These are phyloP conservation scores for Coelastrella sp. DNA, from an alignment of 139 green algal species.

Conservation along the genomic window DNA sequence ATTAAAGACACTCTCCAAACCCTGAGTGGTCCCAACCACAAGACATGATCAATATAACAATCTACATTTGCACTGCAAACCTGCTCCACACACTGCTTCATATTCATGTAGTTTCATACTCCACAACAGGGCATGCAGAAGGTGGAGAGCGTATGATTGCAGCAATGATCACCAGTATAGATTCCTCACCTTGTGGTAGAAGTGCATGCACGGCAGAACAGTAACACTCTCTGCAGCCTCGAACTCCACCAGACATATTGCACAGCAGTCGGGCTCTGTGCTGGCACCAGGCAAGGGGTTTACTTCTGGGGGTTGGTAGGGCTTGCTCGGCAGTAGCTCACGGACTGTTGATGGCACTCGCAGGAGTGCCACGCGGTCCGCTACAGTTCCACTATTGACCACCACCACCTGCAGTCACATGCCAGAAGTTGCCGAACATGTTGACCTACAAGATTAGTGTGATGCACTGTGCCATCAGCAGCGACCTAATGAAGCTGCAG, in stretches of 20 bases:
- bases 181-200: conserved; percentile 38
- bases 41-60: not conserved
- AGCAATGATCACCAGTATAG: not conserved
- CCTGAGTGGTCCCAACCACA: not conserved
- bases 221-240: conserved; percentile 55
- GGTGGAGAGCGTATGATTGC: not conserved
- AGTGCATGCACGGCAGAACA: conserved; percentile 55
- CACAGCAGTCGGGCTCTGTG: conserved; percentile 48
- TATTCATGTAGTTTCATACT: no score
- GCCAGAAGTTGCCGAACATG: no score
- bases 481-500: not conserved
- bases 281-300: conserved; percentile 38
- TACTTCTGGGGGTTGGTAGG: conserved; percentile 19
- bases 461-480: conserved; percentile 1
- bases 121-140: not conserved
- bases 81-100: no score
- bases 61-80: no score
- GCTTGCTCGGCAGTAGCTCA: conserved; percentile 43
- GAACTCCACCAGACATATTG: conserved; percentile 61
- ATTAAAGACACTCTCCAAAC: not conserved
- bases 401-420: conserved; percentile 40
- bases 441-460: no score
- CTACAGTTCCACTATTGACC: not conserved
- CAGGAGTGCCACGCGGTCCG: not conserved
- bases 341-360: conserved; percentile 41